A percentile compares a stretch with the other conserved stretches of the same genome.
Conservation (phyloP, 1,139 yeast genomes). For the Zygoascus sp. region DNA sequence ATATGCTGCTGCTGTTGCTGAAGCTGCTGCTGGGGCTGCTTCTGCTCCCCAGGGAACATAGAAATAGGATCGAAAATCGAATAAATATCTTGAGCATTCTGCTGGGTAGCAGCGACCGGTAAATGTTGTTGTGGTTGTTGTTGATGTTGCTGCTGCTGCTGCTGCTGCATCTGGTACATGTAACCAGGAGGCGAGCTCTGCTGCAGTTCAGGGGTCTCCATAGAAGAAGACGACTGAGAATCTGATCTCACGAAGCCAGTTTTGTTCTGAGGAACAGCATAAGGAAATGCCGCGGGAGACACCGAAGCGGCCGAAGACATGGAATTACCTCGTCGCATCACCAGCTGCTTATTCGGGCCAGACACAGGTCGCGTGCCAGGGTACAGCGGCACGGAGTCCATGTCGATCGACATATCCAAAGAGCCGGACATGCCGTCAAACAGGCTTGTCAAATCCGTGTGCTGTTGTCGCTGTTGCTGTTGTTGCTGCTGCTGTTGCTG, state of each 20-base stretch:
- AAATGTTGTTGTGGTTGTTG: slow-evolving; percentile 17
- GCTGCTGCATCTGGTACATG: slow-evolving; percentile 16
- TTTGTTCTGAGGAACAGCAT: slow-evolving; percentile 3
- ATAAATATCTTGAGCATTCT: slow-evolving; percentile 3
- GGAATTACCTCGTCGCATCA: slow-evolving; percentile 15
- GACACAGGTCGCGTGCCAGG: neutral
- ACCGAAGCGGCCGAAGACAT: neutral
- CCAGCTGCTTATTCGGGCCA: slow-evolving; percentile 11
- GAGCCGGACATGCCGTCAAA: neutral
- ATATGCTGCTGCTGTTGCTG: neutral
- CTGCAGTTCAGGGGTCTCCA: slow-evolving; percentile 10
- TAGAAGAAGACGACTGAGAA: slow-evolving; percentile 8
- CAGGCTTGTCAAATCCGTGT: neutral
- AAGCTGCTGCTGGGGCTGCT: neutral
- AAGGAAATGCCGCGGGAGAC: slow-evolving; percentile 5
- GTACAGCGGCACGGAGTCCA: slow-evolving; percentile 1
- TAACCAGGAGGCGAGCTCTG: slow-evolving; percentile 9
- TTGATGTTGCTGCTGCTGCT: slow-evolving; percentile 17
- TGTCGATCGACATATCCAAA: slow-evolving; percentile 1
- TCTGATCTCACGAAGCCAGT: slow-evolving; percentile 9
- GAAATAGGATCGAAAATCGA: slow-evolving; percentile 4
- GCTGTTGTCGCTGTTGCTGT: slow-evolving; percentile 1
- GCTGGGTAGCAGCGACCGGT: neutral
- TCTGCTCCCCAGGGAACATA: neutral
- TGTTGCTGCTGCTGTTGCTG: neutral